Percentiles rank a stretch among this genome's conserved stretches.
Conservation (phyloP, 169 alveolate genomes). For the Amoebophrya sp. region DNA sequence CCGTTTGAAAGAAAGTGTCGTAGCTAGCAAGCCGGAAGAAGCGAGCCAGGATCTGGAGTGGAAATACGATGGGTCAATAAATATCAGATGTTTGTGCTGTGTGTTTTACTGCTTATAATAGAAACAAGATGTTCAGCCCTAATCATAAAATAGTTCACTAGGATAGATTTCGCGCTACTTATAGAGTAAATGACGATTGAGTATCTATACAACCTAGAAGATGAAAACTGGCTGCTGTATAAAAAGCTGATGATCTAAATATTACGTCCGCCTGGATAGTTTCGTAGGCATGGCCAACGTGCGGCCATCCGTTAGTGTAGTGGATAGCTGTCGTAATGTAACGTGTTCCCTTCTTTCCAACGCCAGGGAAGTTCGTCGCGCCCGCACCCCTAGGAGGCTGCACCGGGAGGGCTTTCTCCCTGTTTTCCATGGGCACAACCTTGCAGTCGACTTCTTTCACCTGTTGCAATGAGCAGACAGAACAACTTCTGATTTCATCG, state of each 20-base stretch:
- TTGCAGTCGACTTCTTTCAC: not conserved
- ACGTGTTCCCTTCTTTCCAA: not conserved
- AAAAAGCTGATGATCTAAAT: too few relatives aligned
- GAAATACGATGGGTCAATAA: too few relatives aligned
- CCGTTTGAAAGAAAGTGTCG: constrained; percentile 65
- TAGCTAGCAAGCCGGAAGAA: constrained; percentile 61
- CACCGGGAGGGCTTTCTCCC: not conserved
- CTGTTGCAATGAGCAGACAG: too few relatives aligned
- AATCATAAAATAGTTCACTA: too few relatives aligned
- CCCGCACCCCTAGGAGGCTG: not conserved
- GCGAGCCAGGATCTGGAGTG: constrained; percentile 57
- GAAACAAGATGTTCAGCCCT: too few relatives aligned
- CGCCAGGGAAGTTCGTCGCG: not conserved
- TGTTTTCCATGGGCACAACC: not conserved
- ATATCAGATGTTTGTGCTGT: too few relatives aligned
- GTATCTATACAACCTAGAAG: too few relatives aligned
- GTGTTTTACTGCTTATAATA: too few relatives aligned
- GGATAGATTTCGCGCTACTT: too few relatives aligned
- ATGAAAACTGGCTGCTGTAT: too few relatives aligned
- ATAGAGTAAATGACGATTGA: too few relatives aligned
- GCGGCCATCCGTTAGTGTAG: constrained; percentile 85
- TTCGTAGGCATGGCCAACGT: constrained; percentile 83
- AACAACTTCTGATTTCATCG: too few relatives aligned
- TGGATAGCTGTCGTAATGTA: constrained; percentile 83
- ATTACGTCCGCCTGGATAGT: constrained; percentile 54